These are phyloP conservation scores for Rubus idaeus DNA, from an alignment of 306 rosid genomes.

Conservation along the genomic window DNA sequence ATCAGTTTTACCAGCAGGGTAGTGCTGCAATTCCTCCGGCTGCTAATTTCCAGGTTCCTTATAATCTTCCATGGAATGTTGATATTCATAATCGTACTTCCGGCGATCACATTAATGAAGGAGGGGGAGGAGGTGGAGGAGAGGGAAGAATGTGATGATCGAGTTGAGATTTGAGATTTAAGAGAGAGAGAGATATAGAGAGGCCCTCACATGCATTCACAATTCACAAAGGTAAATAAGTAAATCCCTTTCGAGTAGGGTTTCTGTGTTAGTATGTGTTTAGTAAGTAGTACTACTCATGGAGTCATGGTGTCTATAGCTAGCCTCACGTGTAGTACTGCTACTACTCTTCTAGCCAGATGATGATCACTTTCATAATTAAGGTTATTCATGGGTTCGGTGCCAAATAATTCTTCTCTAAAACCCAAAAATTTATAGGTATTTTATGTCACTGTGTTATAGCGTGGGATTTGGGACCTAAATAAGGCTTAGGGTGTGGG, in stretches of 20 bases:
- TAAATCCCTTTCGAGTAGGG: conserved; percentile 15
- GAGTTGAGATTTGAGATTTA: not conserved
- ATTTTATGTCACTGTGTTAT: not conserved
- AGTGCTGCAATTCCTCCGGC: conserved; percentile 11
- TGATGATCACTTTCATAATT: not conserved
- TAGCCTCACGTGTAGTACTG: conserved; percentile 6
- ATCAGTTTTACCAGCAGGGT: conserved; percentile 39
- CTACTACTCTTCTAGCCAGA: not conserved
- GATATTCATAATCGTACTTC: conserved; percentile 9
- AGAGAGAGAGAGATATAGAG: not conserved
- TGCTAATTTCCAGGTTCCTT: conserved; percentile 44
- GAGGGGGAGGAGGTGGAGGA: conserved; percentile 48
- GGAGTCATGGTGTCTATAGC: not conserved
- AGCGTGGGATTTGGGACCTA: conserved; percentile 8
- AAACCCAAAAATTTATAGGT: not conserved
- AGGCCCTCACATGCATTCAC: conserved; percentile 15
- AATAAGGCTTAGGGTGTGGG: conserved; percentile 3
- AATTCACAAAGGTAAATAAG: conserved; percentile 21
- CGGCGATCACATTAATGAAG: conserved; percentile 17
- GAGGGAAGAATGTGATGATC: conserved; percentile 7
- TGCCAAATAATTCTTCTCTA: not conserved
- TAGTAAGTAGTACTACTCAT: not conserved
- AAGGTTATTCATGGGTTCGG: not conserved
- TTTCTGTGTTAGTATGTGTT: conserved; percentile 3
- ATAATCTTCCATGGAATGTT: conserved; percentile 70